These are phyloP conservation scores for Helotiales sp. DNA, from an alignment of 2,329 filamentous ascomycete genomes.

Conservation along the genomic window DNA sequence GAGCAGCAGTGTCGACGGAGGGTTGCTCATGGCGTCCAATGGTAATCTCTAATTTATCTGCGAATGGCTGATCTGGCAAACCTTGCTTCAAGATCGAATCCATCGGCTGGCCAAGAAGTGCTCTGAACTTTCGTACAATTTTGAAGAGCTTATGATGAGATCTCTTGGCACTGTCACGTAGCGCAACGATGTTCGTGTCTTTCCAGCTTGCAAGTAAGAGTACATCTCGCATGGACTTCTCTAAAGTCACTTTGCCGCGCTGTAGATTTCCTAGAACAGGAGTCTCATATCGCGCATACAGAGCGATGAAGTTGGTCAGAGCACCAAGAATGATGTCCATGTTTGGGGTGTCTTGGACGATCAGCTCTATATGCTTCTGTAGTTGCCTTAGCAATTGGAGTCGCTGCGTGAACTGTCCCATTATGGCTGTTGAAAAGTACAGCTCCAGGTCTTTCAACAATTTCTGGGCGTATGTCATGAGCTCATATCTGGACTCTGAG, in stretches of 20 bases:
- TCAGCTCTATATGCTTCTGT: conserved; percentile 62
- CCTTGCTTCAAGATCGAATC: conserved; percentile 61
- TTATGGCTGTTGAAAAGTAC: conserved; percentile 76
- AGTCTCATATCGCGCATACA: conserved; percentile 71
- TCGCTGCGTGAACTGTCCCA: conserved; percentile 78
- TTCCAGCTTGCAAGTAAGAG: conserved; percentile 95
- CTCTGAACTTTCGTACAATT: conserved; percentile 85
- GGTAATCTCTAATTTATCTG: neutral
- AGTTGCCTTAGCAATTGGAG: conserved; percentile 68
- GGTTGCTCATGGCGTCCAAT: conserved; percentile 12
- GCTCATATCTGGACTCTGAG: conserved; percentile 55
- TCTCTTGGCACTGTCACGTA: conserved; percentile 84
- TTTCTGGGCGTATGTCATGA: conserved; percentile 64
- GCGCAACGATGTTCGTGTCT: conserved; percentile 88
- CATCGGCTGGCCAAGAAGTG: conserved; percentile 74
- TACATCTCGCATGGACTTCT: conserved; percentile 92
- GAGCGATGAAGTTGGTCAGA: conserved; percentile 73
- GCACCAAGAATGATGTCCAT: conserved; percentile 62
- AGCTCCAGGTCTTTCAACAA: conserved; percentile 74
- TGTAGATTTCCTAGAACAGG: conserved; percentile 64
- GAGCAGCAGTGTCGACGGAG: conserved; percentile 29
- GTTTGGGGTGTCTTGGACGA: conserved; percentile 57
- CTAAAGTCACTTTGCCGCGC: conserved; percentile 70
- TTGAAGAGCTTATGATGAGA: conserved; percentile 93
- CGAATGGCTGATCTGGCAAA: conserved; percentile 47